Conservation (phyloP, 2,329 filamentous ascomycete species). For the Xylariales sp. region DNA sequence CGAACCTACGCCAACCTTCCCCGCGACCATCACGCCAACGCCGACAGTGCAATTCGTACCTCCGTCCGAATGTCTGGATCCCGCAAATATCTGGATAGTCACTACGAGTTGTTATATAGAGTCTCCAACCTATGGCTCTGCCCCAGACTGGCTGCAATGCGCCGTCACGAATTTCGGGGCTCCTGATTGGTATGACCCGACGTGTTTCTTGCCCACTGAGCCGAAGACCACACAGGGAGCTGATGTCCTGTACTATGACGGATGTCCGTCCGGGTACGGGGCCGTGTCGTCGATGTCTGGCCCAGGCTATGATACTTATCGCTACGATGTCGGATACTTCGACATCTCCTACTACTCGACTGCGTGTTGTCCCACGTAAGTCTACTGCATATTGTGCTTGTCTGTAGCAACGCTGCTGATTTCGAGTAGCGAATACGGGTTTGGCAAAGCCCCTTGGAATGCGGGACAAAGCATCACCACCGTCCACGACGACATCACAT, state of each 20-base stretch:
- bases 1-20: neutral
- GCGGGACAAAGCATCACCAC: slow-evolving; percentile 9
- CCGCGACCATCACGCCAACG: slow-evolving; percentile 11
- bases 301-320: neutral
- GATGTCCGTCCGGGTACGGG: slow-evolving; percentile 10
- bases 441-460: slow-evolving; percentile 1
- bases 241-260: slow-evolving; percentile 10
- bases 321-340: slow-evolving; percentile 8
- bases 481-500: slow-evolving; percentile 10
- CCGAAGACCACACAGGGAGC: slow-evolving; percentile 7
- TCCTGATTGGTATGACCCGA: slow-evolving; percentile 1
- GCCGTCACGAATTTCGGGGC: slow-evolving; percentile 10
- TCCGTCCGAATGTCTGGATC: slow-evolving; percentile 13
- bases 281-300: neutral
- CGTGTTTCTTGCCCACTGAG: slow-evolving; percentile 4
- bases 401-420: neutral
- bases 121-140: neutral
- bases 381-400: neutral
- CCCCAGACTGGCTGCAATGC: slow-evolving; percentile 13
- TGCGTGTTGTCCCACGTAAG: slow-evolving; percentile 16
- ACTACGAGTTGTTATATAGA: slow-evolving; percentile 14
- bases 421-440: neutral
- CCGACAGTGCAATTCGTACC: slow-evolving; percentile 12
- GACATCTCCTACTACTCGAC: slow-evolving; percentile 11
- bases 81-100: slow-evolving; percentile 13